phyloP scores from a whole-genome alignment of 208 protist species.

The Crithidia expoeki region DNA sequence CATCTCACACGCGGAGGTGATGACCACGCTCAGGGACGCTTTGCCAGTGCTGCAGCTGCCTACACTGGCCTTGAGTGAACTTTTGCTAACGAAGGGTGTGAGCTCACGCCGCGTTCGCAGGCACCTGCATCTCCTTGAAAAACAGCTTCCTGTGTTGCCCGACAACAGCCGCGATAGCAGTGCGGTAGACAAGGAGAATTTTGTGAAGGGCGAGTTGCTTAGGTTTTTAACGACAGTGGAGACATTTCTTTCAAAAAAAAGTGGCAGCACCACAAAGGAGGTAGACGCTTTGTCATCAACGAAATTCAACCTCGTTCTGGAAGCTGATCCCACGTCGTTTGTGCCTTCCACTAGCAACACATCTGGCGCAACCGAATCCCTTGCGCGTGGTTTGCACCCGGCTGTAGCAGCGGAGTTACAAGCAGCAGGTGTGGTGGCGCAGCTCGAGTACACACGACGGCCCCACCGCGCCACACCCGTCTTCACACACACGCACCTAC shows the following conservation, averaged over 20 bases:
- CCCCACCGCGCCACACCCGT: not conserved
- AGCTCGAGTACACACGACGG: slow-evolving; percentile 13
- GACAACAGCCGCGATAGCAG: not conserved
- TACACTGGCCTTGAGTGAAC: slow-evolving; percentile 13
- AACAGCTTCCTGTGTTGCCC: not conserved
- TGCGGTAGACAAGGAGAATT: not conserved
- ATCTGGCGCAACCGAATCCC: not conserved
- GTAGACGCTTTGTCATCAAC: not conserved
- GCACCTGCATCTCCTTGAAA: slow-evolving; percentile 8
- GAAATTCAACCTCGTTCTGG: slow-evolving; percentile 2
- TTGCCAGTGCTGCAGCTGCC: slow-evolving; percentile 21
- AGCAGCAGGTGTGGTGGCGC: slow-evolving; percentile 42
- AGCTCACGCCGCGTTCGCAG: slow-evolving; percentile 2
- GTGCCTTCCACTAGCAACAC: not conserved
- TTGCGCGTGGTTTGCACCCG: slow-evolving; percentile 30
- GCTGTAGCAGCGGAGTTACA: slow-evolving; percentile 47
- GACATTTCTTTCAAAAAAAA: not conserved
- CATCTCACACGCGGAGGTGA: slow-evolving; percentile 16
- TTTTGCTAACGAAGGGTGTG: slow-evolving; percentile 9
- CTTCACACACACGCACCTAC: too few species aligned
- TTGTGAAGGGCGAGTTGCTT: not conserved
- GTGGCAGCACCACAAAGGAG: too few species aligned
- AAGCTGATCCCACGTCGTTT: not conserved
- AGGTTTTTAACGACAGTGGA: not conserved
- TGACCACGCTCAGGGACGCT: not conserved